These are phyloP conservation scores for Backusella psychrophila DNA, from an alignment of 192 early-diverging fungal species.

Conservation along the genomic window DNA sequence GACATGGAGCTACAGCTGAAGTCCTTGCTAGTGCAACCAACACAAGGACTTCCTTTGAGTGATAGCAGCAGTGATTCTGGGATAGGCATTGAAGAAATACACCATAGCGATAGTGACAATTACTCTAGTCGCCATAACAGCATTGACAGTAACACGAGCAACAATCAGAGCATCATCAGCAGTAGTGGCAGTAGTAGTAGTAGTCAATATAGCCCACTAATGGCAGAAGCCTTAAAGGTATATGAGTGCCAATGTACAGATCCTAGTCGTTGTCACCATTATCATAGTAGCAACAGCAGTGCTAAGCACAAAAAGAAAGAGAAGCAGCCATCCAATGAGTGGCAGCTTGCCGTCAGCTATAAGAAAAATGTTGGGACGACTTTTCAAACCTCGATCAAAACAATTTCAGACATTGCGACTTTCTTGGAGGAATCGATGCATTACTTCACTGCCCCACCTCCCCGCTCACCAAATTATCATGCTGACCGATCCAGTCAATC, in stretches of 20 bases:
- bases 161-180: neutral
- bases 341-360: constrained; percentile 15
- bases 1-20: constrained; percentile 15
- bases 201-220: too few species aligned
- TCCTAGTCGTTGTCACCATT: neutral
- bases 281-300: neutral
- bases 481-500: neutral
- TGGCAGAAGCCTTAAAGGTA: neutral
- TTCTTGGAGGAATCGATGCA: constrained; percentile 13
- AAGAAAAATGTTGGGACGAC: constrained; percentile 6
- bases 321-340: neutral
- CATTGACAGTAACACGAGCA: neutral
- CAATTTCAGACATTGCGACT: constrained; percentile 12
- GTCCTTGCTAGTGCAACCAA: neutral
- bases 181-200: neutral
- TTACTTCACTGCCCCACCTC: constrained; percentile 15
- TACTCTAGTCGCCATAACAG: neutral
- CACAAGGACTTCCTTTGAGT: neutral
- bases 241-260: neutral
- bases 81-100: neutral
- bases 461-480: constrained; percentile 10
- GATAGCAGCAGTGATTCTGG: neutral
- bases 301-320: neutral
- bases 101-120: neutral
- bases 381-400: constrained; percentile 25